These are phyloP conservation scores for Tieghemiomyces parasiticus DNA, from an alignment of 192 early-diverging fungal species.

Conservation along the genomic window DNA sequence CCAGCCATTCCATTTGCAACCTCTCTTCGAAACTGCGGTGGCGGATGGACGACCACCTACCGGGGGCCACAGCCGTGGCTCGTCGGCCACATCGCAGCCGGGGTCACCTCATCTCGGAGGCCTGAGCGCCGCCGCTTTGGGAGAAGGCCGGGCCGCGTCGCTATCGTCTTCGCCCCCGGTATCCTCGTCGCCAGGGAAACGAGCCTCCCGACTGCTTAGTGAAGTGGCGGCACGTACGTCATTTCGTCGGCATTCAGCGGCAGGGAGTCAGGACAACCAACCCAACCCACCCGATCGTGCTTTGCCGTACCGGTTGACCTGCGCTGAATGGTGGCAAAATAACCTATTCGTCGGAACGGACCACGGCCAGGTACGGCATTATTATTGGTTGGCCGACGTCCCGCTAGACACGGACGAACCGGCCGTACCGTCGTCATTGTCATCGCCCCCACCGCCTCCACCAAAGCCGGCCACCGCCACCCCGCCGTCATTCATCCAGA, in stretches of 20 bases:
- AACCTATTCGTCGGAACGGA: conserved; percentile 2
- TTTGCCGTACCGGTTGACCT: background rate
- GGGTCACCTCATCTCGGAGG: background rate
- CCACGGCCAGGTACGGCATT: conserved; percentile 6
- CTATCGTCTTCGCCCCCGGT: background rate
- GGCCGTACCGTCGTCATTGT: background rate
- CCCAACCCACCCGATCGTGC: background rate
- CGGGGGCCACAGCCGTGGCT: background rate
- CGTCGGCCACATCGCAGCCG: background rate
- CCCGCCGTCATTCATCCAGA: background rate
- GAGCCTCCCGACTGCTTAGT: conserved; percentile 1
- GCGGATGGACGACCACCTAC: background rate
- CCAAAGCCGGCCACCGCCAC: background rate
- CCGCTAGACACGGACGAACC: too few species aligned
- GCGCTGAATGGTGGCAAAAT: conserved; percentile 6
- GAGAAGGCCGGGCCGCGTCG: background rate
- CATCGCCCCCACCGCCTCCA: background rate
- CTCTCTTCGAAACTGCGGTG: background rate
- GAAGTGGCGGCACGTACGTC: conserved; percentile 1
- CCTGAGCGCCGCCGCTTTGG: background rate
- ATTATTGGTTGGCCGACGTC: conserved; percentile 1
- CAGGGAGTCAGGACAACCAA: background rate
- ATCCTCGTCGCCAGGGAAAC: background rate
- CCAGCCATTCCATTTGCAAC: conserved; percentile 5
- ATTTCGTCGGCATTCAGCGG: conserved; percentile 6